Percentiles rank a stretch among this genome's conserved stretches.
Conservation (phyloP, 495 filamentous ascomycete species). For the Annulohypoxylon moriforme region DNA sequence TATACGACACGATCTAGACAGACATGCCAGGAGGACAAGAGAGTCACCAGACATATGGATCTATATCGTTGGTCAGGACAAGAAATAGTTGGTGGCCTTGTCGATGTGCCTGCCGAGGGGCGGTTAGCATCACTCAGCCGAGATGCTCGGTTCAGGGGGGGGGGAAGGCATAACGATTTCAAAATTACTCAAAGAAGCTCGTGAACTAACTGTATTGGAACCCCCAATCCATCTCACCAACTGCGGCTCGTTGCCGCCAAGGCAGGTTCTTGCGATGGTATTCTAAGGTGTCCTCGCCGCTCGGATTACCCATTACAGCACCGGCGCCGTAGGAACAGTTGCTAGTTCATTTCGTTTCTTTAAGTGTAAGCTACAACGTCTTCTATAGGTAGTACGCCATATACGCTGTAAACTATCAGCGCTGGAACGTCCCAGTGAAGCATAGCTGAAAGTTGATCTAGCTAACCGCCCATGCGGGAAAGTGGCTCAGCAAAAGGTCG, state of each 20-base stretch:
- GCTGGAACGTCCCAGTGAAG: background rate
- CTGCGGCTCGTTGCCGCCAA: constrained; percentile 2
- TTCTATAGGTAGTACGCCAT: background rate
- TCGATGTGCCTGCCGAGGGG: background rate
- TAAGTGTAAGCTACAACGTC: constrained; percentile 2
- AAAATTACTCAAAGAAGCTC: background rate
- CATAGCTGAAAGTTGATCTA: constrained; percentile 8
- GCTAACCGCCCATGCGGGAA: constrained; percentile 28
- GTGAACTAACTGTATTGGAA: background rate
- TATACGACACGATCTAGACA: constrained; percentile 2
- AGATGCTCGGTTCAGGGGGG: constrained; percentile 16
- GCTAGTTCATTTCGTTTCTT: background rate
- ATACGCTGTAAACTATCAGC: constrained; percentile 3
- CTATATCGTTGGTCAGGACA: background rate
- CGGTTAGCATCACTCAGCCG: constrained; percentile 5
- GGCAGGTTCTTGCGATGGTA: constrained; percentile 17
- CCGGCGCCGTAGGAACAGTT: background rate
- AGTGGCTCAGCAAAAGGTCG: constrained; percentile 23
- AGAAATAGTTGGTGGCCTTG: constrained; percentile 17
- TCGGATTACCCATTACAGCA: constrained; percentile 6
- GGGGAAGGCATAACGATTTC: background rate
- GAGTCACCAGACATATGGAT: constrained; percentile 5
- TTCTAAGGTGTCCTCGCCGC: constrained; percentile 8
- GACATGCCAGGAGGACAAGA: background rate
- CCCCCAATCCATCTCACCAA: background rate